Base-by-base conservation (phyloP, 441 rosid genomes). In the Iberis amara region DNA sequence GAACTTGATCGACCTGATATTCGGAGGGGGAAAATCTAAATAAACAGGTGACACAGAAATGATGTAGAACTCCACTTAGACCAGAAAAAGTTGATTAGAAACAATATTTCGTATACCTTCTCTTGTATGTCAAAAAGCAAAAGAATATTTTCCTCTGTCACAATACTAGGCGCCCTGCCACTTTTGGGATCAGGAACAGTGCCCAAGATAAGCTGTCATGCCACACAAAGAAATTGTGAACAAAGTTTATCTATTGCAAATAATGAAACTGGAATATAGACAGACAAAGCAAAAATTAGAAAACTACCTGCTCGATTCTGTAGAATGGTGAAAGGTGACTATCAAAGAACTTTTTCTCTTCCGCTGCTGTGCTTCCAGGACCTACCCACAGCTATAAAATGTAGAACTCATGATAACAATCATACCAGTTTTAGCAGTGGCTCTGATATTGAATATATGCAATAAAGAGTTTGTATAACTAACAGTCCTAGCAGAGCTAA, bases 1-100 rank as follows among this genome's bases (percentile, higher is more conserved):
- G 83, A 57, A 94, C 67, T 62, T 71, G 77, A 79, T 89, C 90
- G 59, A 89, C 89, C 99, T 94, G 76, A 73, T 57, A 38, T 50
- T 59, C 58, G 47, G 21, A 18, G 21, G 38, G 43, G 62, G 40
- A 57, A 44, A 44, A 55, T 64, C 21, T 57, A 56, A 40, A 59
- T 6, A 51, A 56, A 32, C 14, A 35, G 39, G 43, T 43, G 27
- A 52, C 33, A 11, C 53, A 39, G 8, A 41, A 11, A 39, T 55
- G 24, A 39, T 43, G 51, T 51, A 35, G 26, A 47, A 57, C 24
- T 59, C 21, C 68, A 69, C 21, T 30, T 44, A 47, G 68, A 51
- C 51, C 36, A 42, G 6, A 6, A 55, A 8, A 37, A 54, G 28
- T 33, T 30, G 24, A 33, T 45, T 38, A 23, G 11, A 47, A 33